phyloP scores from a whole-genome alignment of 805 yeast species.

The Debaryomyces maramus region DNA sequence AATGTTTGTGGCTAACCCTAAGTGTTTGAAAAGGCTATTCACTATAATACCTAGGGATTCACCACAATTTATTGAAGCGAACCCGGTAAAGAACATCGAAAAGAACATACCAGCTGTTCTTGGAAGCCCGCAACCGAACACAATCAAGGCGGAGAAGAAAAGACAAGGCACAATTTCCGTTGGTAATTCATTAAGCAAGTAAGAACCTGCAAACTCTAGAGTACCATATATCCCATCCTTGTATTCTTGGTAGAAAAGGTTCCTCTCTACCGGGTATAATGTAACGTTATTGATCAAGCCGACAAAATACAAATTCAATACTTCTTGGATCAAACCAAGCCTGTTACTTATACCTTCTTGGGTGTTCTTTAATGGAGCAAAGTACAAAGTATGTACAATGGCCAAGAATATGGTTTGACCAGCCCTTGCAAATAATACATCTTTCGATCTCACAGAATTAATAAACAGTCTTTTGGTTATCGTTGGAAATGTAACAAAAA shows the following conservation, averaged over 20 bases:
- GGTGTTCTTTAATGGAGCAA: conserved; percentile 40
- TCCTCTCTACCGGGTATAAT: conserved; percentile 70
- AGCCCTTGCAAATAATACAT: conserved; percentile 62
- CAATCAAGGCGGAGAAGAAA: conserved; percentile 60
- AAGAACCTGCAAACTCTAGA: conserved; percentile 59
- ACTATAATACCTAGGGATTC: conserved; percentile 83
- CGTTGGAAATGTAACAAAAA: conserved; percentile 27
- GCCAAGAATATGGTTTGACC: conserved; percentile 66
- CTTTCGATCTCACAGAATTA: conserved; percentile 42
- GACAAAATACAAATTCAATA: conserved; percentile 68
- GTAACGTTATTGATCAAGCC: conserved; percentile 81
- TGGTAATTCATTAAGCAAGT: conserved; percentile 64
- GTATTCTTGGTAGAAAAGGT: conserved; percentile 76
- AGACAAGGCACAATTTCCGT: conserved; percentile 61
- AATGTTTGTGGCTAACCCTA: conserved; percentile 78
- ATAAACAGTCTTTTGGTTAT: conserved; percentile 33
- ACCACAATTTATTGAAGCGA: conserved; percentile 67
- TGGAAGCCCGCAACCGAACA: conserved; percentile 73
- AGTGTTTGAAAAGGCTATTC: conserved; percentile 67
- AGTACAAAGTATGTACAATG: conserved; percentile 64
- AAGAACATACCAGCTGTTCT: conserved; percentile 67
- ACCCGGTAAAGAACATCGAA: conserved; percentile 53
- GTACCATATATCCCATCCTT: conserved; percentile 70
- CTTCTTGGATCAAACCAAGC: conserved; percentile 74
- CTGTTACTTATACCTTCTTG: conserved; percentile 61